phyloP scores from a whole-genome alignment of 73 alveolate genomes.

The Uronychia setigera region DNA sequence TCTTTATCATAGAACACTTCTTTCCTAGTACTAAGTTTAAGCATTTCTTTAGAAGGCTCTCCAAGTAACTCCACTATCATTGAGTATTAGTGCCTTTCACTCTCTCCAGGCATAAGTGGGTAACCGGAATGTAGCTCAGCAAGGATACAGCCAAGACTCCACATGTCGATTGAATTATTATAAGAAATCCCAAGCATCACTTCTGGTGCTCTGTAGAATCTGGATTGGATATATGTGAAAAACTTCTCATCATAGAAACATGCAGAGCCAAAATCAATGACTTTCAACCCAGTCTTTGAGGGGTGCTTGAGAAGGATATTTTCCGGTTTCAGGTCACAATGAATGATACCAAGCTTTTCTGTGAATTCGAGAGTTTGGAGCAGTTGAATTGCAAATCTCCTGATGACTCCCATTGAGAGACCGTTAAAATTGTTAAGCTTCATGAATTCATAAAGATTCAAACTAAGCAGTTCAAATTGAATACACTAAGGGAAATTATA shows the following conservation, averaged over 20 bases:
- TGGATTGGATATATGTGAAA: constrained; percentile 52
- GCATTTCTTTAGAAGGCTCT: constrained; percentile 54
- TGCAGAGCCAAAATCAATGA: constrained; percentile 92
- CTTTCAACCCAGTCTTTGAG: constrained; percentile 76
- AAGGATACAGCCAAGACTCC: constrained; percentile 88
- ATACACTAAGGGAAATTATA: constrained; percentile 26
- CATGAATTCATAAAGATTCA: constrained; percentile 82
- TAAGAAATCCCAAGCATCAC: constrained; percentile 69
- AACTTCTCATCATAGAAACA: constrained; percentile 66
- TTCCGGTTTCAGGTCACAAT: constrained; percentile 88
- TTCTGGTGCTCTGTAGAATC: constrained; percentile 75
- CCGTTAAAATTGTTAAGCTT: constrained; percentile 71
- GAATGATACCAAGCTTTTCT: constrained; percentile 70
- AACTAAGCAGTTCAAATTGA: constrained; percentile 44
- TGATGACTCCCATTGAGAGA: constrained; percentile 64
- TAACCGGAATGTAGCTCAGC: constrained; percentile 85
- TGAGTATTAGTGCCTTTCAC: constrained; percentile 77
- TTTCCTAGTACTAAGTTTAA: constrained; percentile 46
- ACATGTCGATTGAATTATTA: constrained; percentile 76
- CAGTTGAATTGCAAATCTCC: constrained; percentile 83
- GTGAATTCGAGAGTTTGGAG: constrained; percentile 76
- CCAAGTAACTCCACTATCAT: constrained; percentile 80
- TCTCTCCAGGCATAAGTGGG: constrained; percentile 91
- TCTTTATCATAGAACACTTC: constrained; percentile 33
- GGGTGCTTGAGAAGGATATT: constrained; percentile 76